Evolutionary conservation across 225 moss, liverwort and hornwort genomes (phyloP), one percentile per base, ranked within the genome.

Genomic region (Polytrichum commune): DNA sequence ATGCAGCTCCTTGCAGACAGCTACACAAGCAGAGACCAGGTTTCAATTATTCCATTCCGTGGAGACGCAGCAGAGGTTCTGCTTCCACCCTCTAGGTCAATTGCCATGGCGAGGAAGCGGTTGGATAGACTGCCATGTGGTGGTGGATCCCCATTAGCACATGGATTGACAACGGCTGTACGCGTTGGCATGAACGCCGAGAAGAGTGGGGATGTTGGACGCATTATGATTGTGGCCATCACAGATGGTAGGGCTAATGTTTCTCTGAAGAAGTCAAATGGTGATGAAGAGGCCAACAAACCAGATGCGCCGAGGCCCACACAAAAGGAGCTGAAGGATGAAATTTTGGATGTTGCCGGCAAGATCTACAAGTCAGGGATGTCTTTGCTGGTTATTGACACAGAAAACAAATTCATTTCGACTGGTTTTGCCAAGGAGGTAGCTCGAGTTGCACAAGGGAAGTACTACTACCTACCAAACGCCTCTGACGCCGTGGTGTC

Each of bases 21-120:
- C 80, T 96, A 96, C 75, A 92, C 92, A 18, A 97, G 96, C 84
- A 86, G 96, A 78, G 96, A 97, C 79, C 93, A 97, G 92, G 96
- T 96, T 58, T 97, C 96, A 26, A 97, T 97, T 56, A 97, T 97
- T 63, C 96, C 96, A 23, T 97, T 97, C 76, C 88, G 96, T 75
- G 96, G 96, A 74, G 93, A 97, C 69, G 83, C 92, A 54, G 96
- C 96, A 22, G 93, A 97, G 75, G 92, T 97, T 68, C 89, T 97
- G 55, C 86, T 97, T 19, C 96, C 96, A n/a, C 96, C 96, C 69
- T 97, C 96, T 64, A 82, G 96, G 70, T 97, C 96, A 19, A 93
- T 97, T 73, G 93, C 96, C 1, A 97, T 97, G 96, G 96, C 96
- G 29, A 92, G 92, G 75, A 97, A 90, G 71, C 93, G 96, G 53